Evolutionary conservation across 78 protist genomes (phyloP), one percentile per base, ranked within the genome.

Genomic region (Chrysochromulina tobinii): DNA sequence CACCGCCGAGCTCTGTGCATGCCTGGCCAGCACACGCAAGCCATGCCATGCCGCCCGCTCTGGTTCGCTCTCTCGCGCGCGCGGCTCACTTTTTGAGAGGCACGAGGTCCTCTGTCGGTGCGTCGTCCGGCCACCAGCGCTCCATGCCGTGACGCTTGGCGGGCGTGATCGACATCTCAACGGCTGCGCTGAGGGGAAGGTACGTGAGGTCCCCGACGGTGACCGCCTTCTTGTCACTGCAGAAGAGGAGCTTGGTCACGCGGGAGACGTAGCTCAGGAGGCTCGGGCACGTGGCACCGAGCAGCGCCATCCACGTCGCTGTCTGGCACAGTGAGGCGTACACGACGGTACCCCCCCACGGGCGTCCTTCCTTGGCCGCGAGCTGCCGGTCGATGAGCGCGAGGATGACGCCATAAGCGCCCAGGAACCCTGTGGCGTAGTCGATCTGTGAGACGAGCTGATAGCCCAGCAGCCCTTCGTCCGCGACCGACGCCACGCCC

Each of bases 381-480:
- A 67, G 25, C 73, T 67, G 73, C 38, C 73, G 73, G 73, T 23
- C 23, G 38, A 3, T 23, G 38, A 67, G 73, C 38, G 38, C 73
- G 73, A 67, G 73, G 11, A 67, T 18, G 38, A 67, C 73, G 38
- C 38, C 73, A 18, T 67, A 67, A 8, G 73, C 73, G 8, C 73
- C 73, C 1, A 67, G 73, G 73, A 67, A 67, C 18, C 73, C 73
- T 6, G 73, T 67, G 23, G 73, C 73, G 38, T 67, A 67, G 73
- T 67, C 73, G 73, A 67, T 67, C 38, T 67, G 73, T 38, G 73
- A 67, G 73, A 67, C 73, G 73, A 67, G 73, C 73, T 67, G 73
- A 23, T 67, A 67, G 73, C 73, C 73, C 11, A 67, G 38, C 38
- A 67, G 73, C 2, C 1, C 48, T 38, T 67, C 73, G 73, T 67